Base-by-base conservation (phyloP, 2,329 filamentous ascomycete genomes). In the Arthrobotrys musiformis region DNA sequence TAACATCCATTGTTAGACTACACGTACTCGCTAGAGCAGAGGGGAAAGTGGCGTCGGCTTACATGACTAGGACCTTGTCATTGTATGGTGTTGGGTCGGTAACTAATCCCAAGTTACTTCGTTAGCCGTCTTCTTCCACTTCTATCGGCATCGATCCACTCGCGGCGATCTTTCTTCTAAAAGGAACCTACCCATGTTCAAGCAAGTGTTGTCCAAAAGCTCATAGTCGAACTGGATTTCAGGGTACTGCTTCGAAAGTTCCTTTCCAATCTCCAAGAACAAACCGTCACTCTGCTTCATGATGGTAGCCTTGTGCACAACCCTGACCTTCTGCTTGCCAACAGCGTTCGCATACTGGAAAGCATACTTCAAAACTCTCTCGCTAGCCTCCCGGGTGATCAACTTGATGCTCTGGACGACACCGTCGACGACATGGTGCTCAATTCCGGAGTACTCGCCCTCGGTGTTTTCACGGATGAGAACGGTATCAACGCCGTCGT, bases 211-310 rank as follows among this genome's bases (percentile, higher is more conserved):
- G 89, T 99, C 95, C 82, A 99, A 91, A 80, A 99, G 90, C 89
- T 99, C 95, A 82, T 93, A 93, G 84, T 98, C 94, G 84, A 99
- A 98, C 86, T 97, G 92, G 83, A 99, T 93, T 82, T 90, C 88
- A 79, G 95, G 95, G 89, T 92, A 99, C 84, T 98, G 94, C 90
- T 97, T 97, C 85, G 93, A 88, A 81, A 99, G 90, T 79, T 95
- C 89, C 81, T 90, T 87, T 81, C 91, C 95, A 79, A 92, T 93
- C 85, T 89, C 92, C 81, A 99, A 89, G 90, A 99, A 99, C 79
- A 99, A 92, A 86, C 95, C 95, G 85, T 99, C 95, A 84, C 92
- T 94, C 93, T 97, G 97, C 90, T 99, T 99, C 95, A 99, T 99
- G 87, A 99, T 99, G 84, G 95, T 98, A 85, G 95, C 95, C 90